Conservation (phyloP, 768 basidiomycete species). For the Brasilioporus rufonigricans region DNA sequence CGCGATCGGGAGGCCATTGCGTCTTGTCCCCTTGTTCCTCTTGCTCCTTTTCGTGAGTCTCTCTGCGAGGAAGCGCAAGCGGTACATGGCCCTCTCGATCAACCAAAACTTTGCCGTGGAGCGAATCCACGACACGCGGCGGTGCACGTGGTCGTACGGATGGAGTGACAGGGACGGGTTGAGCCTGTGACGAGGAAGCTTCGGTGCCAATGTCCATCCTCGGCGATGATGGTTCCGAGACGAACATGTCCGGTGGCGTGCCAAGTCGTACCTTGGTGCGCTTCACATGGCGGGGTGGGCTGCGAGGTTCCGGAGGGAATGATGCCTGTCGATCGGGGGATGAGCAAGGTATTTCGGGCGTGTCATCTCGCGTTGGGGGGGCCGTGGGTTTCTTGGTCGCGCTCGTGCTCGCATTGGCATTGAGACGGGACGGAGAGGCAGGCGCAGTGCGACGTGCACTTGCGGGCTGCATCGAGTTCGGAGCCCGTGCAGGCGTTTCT, state of each 20-base stretch:
- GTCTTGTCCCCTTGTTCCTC: not conserved
- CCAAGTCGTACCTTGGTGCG: constrained; percentile 9
- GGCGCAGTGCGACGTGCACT: not conserved
- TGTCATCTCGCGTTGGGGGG: not conserved
- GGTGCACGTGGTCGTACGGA: constrained; percentile 13
- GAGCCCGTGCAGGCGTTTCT: not conserved
- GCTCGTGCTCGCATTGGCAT: not conserved
- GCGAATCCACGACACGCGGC: constrained; percentile 19
- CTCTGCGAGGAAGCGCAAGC: not conserved
- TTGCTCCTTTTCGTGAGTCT: not conserved
- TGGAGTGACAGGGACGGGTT: not conserved
- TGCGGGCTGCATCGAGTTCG: not conserved
- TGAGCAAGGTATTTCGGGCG: constrained; percentile 1
- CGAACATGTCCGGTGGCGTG: constrained; percentile 14
- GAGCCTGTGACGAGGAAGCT: not conserved
- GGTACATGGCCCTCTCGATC: constrained; percentile 17
- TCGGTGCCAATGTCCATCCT: not conserved
- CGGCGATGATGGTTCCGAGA: constrained; percentile 18
- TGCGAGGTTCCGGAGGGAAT: not conserved
- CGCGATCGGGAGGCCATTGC: constrained; percentile 20
- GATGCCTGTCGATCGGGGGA: not conserved
- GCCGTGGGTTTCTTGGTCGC: not conserved
- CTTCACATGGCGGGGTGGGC: constrained; percentile 1
- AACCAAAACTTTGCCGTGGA: constrained; percentile 20
- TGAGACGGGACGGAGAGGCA: not conserved